Percentiles rank a stretch among this genome's conserved stretches.
Evolutionary conservation across 192 early-diverging fungal species (phyloP).

Genomic region (Linnemannia exigua): DNA sequence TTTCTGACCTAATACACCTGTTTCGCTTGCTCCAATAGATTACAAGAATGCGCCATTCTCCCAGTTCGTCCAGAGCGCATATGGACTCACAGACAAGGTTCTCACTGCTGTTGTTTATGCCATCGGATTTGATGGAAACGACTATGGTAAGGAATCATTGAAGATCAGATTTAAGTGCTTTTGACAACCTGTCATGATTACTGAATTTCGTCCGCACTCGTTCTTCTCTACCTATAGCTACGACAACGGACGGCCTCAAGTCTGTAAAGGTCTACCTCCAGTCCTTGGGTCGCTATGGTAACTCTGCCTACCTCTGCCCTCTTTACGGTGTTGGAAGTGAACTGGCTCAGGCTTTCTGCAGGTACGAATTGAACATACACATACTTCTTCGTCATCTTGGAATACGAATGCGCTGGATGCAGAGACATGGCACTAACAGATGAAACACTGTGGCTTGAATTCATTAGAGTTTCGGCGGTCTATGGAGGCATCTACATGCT

Average conservation of each 20-base stretch:
- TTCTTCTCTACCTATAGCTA: constrained; percentile 35
- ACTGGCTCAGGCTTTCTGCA: constrained; percentile 91
- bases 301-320: constrained; percentile 83
- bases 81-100: constrained; percentile 74
- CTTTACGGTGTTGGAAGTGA: constrained; percentile 94
- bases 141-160: constrained; percentile 40
- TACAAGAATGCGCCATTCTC: constrained; percentile 58
- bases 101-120: constrained; percentile 74
- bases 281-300: constrained; percentile 90
- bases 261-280: constrained; percentile 75
- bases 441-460: not conserved
- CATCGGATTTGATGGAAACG: constrained; percentile 67
- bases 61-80: constrained; percentile 65
- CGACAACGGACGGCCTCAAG: constrained; percentile 75
- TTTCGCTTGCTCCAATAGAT: constrained; percentile 31
- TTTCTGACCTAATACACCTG: not conserved
- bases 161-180: not conserved
- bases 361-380: constrained; percentile 43
- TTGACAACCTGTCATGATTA: not conserved
- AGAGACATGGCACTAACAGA: not conserved
- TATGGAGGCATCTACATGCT: constrained; percentile 93
- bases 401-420: not conserved
- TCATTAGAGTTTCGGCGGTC: constrained; percentile 83
- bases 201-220: not conserved
- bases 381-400: too few relatives aligned